These are phyloP conservation scores for Melastoma candidum DNA, from an alignment of 441 rosid genomes.

Conservation along the genomic window DNA sequence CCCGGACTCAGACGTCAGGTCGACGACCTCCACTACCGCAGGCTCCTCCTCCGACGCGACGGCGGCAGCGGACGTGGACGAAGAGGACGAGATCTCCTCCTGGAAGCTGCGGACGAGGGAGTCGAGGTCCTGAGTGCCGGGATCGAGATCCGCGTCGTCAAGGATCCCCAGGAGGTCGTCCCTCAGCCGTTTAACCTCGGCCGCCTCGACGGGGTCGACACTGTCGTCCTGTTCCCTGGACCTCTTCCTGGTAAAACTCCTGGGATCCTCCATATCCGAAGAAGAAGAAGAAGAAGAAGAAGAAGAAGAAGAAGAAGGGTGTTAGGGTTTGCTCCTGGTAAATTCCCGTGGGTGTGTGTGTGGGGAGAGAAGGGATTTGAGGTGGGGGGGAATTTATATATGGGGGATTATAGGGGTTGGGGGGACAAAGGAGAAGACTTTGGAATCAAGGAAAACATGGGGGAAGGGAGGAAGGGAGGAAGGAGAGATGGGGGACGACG, in stretches of 20 bases:
- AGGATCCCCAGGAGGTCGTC: slow-evolving; percentile 45
- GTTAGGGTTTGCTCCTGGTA: too few relatives aligned
- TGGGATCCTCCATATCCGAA: slow-evolving; percentile 25
- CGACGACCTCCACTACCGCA: slow-evolving; percentile 22
- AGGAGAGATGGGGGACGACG: too few relatives aligned
- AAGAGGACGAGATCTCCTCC: slow-evolving; percentile 29
- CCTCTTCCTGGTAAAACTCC: slow-evolving; percentile 30
- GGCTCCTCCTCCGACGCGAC: slow-evolving; percentile 1
- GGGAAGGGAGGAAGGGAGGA: too few relatives aligned
- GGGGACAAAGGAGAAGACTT: too few relatives aligned
- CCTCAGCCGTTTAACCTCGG: slow-evolving; percentile 48
- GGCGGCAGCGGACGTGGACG: too few relatives aligned
- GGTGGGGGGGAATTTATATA: too few relatives aligned
- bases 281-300: too few relatives aligned
- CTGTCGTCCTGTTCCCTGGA: slow-evolving; percentile 19
- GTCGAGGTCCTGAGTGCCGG: slow-evolving; percentile 45
- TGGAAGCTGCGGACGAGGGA: slow-evolving; percentile 64
- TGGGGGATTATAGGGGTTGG: too few relatives aligned
- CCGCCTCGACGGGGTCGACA: slow-evolving; percentile 26
- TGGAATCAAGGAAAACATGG: too few relatives aligned
- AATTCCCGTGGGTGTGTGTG: too few relatives aligned
- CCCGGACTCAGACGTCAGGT: slow-evolving; percentile 32
- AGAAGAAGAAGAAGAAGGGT: too few relatives aligned
- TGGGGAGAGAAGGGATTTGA: too few relatives aligned
- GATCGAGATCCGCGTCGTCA: slow-evolving; percentile 39